phyloP scores from a whole-genome alignment of 495 filamentous ascomycete genomes.

The Chaetomium fimeti region DNA sequence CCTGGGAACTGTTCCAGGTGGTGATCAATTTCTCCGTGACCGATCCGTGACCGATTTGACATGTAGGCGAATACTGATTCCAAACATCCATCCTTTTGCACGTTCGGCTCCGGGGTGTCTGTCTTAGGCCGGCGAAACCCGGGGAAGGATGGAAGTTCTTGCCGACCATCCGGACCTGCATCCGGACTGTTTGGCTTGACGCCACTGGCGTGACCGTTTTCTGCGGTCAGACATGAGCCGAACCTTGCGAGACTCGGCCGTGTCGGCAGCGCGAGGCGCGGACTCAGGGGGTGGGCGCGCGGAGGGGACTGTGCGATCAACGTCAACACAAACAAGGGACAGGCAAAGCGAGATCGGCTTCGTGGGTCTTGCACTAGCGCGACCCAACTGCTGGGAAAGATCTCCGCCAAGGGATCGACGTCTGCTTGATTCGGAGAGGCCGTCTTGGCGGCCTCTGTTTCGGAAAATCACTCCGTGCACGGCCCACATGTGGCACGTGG shows the following conservation, averaged over 20 bases:
- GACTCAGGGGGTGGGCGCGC: not conserved
- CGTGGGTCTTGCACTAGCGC: slow-evolving; percentile 1
- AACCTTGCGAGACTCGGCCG: not conserved
- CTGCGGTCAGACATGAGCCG: not conserved
- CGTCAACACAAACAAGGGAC: not conserved
- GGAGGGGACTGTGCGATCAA: not conserved
- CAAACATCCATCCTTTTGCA: too few relatives aligned
- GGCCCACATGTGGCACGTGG: slow-evolving; percentile 1
- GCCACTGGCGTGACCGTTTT: not conserved
- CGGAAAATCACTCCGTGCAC: slow-evolving; percentile 6
- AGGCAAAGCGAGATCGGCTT: slow-evolving; percentile 9
- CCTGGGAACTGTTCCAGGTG: not conserved
- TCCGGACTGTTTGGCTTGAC: not conserved
- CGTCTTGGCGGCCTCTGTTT: slow-evolving; percentile 27
- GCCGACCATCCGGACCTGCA: not conserved
- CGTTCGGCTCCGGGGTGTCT: not conserved
- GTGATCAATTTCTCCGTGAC: too few relatives aligned
- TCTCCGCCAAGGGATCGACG: slow-evolving; percentile 18
- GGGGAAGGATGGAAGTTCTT: not conserved
- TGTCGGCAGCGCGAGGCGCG: too few relatives aligned
- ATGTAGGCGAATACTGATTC: too few relatives aligned
- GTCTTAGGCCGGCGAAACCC: not conserved
- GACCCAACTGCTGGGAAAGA: slow-evolving; percentile 13
- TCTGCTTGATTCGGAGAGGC: slow-evolving; percentile 23
- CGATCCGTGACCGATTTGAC: too few relatives aligned